A percentile compares a stretch with the other conserved stretches of the same genome.
These are phyloP conservation scores for Ogataea hybrid DNA, from an alignment of 1,139 yeast species.

Conservation along the genomic window DNA sequence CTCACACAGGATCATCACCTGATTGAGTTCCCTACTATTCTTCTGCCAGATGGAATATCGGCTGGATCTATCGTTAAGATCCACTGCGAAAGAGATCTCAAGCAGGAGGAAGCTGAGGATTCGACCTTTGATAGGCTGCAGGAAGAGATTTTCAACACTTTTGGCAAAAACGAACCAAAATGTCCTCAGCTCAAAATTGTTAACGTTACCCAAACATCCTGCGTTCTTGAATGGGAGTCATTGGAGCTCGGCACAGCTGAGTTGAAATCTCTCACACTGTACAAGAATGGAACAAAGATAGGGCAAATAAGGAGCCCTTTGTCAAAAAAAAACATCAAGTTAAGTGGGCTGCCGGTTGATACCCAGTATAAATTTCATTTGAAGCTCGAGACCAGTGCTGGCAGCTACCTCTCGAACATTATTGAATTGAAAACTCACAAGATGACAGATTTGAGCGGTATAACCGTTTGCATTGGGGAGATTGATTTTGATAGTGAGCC, in stretches of 20 bases:
- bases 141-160: constrained; percentile 66
- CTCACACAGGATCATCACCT: constrained; percentile 92
- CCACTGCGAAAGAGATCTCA: constrained; percentile 77
- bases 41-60: constrained; percentile 84
- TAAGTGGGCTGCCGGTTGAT: constrained; percentile 90
- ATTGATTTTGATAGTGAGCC: constrained; percentile 56
- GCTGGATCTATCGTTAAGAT: constrained; percentile 95
- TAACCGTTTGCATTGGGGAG: constrained; percentile 87
- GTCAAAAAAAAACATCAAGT: constrained; percentile 76
- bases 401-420: constrained; percentile 67
- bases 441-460: constrained; percentile 94
- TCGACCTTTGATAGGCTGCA: constrained; percentile 63
- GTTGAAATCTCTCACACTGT: constrained; percentile 72
- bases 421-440: constrained; percentile 82
- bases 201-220: constrained; percentile 91
- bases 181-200: constrained; percentile 68
- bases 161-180: constrained; percentile 73
- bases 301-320: constrained; percentile 87
- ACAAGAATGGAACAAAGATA: constrained; percentile 74
- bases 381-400: constrained; percentile 85
- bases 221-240: constrained; percentile 93
- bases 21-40: constrained; percentile 92
- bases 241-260: constrained; percentile 81
- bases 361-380: constrained; percentile 78
- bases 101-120: constrained; percentile 61